Evolutionary conservation across 1,284 basidiomycete species (phyloP), one percentile per base, ranked within the genome.

Genomic region (Schizophyllum amplum): DNA sequence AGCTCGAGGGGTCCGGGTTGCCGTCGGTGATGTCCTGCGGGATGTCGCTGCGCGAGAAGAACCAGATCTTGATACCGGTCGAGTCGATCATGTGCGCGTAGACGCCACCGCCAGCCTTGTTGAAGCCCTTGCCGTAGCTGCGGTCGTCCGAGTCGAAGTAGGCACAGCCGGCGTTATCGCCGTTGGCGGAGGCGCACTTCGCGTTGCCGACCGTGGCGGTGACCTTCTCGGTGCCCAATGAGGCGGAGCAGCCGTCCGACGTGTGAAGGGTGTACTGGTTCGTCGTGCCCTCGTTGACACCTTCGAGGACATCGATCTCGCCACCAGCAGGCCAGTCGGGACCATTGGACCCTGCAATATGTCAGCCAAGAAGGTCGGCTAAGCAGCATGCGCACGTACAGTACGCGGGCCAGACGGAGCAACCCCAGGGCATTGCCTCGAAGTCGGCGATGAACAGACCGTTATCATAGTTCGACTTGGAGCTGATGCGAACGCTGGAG

Each of bases 61-160:
- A 83, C 88, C 90, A 96, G 52, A 94, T 78, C 54, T 75, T 79
- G 68, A 96, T 84, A 4, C 88, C 91, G 5, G 70, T 66, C 25
- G 66, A 65, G 63, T 87, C 80, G 84, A 89, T 88, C 33, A 83
- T 69, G 69, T 88, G 85, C 0, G 82, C 90, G 63, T 76, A 92
- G 21, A 93, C 87, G 17, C 91, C 92, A 9, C 92, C 92, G 4
- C 56, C 49, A n/a, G 57, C 58, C 15, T 59, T 11, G 56, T 63
- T 63, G 56, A 63, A 61, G 23, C 50, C 57, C 22, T 49, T 22
- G 5, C 61, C 60, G 46, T 55, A 63, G 17, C 56, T 57, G 20
- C 47, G 20, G 13, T 54, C 25, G 24, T 57, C 52, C 4, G 48
- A 1, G 47, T 57, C 55, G 17, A 13, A 15, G n/a, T 57, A 57